phyloP scores from a whole-genome alignment of 2,329 filamentous ascomycete species.

The Leptographium galeiforme region DNA sequence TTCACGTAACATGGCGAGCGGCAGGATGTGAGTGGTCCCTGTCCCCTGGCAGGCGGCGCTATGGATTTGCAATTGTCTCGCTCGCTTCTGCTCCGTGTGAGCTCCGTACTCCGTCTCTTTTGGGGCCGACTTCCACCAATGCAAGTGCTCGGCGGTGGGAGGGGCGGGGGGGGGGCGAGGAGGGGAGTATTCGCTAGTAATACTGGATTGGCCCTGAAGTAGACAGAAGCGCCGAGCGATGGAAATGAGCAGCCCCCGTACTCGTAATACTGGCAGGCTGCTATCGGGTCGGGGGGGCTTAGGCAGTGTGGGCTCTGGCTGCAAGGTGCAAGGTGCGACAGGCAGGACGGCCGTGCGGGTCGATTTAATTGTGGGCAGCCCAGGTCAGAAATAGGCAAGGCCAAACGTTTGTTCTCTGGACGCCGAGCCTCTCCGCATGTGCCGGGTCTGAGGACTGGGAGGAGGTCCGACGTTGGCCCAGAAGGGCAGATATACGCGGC shows the following conservation, averaged over 20 bases:
- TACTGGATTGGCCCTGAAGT: not conserved
- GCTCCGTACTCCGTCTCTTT: not conserved
- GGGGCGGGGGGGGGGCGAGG: not conserved
- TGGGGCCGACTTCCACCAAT: not conserved
- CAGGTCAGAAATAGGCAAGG: not conserved
- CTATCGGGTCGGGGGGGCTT: not conserved
- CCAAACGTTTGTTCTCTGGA: not conserved
- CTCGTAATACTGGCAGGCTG: not conserved
- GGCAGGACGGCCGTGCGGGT: not conserved
- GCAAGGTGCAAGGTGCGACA: not conserved
- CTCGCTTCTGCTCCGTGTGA: not conserved
- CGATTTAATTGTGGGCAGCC: not conserved
- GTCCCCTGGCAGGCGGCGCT: not conserved
- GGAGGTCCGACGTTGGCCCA: not conserved
- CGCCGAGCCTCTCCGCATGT: not conserved
- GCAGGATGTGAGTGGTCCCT: not conserved
- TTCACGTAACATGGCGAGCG: not conserved
- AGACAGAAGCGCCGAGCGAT: not conserved
- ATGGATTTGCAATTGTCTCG: not conserved
- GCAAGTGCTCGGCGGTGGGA: not conserved
- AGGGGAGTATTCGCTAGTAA: not conserved
- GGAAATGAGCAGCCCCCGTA: not conserved
- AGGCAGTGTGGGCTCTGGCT: not conserved
- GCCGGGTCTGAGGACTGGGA: not conserved
- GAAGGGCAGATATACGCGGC: not conserved